These are phyloP conservation scores for Giardia muris DNA, from an alignment of 208 protist species.

Conservation along the genomic window DNA sequence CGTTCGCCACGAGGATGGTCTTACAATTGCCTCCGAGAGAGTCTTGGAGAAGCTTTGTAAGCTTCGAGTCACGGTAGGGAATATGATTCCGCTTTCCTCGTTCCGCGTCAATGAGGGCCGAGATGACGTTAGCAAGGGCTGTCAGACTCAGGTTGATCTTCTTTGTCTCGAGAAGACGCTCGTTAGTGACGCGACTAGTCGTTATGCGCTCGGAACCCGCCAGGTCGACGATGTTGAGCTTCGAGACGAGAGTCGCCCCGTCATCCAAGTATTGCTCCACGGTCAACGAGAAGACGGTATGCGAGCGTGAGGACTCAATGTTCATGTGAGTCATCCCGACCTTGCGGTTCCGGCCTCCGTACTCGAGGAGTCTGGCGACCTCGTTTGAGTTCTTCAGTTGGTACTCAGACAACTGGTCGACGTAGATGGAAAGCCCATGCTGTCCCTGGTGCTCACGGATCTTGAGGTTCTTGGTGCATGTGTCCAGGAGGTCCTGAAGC, in stretches of 20 bases:
- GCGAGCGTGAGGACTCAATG: conserved; percentile 26
- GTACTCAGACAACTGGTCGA: neutral
- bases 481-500: conserved; percentile 46
- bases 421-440: conserved; percentile 21
- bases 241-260: neutral
- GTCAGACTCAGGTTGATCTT: conserved; percentile 49
- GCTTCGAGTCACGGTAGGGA: conserved; percentile 43
- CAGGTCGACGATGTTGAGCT: conserved; percentile 40
- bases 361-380: neutral
- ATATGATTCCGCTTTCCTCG: conserved; percentile 25
- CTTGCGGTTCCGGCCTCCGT: neutral
- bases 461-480: conserved; percentile 29
- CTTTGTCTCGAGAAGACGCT: conserved; percentile 35
- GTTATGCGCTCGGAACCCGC: conserved; percentile 47
- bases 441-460: conserved; percentile 10
- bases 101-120: conserved; percentile 15
- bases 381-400: neutral
- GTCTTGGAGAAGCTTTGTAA: conserved; percentile 45
- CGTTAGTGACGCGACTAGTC: conserved; percentile 40
- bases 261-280: neutral
- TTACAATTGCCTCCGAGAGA: conserved; percentile 47
- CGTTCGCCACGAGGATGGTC: conserved; percentile 42
- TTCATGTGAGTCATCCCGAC: conserved; percentile 28
- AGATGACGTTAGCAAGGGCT: conserved; percentile 43
- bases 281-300: conserved; percentile 29